A percentile compares a stretch with the other conserved stretches of the same genome.
These are phyloP conservation scores for Lagenaria siceraria DNA, from an alignment of 306 rosid species.

Conservation along the genomic window DNA sequence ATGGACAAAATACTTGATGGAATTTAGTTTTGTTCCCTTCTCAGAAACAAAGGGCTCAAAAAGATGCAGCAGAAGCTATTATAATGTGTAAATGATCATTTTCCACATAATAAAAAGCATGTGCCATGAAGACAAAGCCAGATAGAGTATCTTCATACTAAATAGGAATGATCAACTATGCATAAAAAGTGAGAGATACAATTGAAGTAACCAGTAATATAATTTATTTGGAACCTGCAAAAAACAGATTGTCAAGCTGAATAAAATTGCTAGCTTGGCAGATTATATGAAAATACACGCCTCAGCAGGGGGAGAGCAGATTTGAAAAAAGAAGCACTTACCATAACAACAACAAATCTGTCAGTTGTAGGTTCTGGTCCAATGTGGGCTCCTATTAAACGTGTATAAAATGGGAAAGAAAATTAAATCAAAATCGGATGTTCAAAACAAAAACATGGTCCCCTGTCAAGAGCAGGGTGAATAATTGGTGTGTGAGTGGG, in stretches of 20 bases:
- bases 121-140: neutral
- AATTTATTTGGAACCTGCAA: neutral
- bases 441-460: neutral
- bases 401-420: neutral
- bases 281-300: neutral
- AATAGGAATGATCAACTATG: neutral
- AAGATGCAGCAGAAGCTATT: neutral
- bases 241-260: neutral
- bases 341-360: slow-evolving; percentile 98
- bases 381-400: slow-evolving; percentile 77
- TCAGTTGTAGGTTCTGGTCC: slow-evolving; percentile 99
- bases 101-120: neutral
- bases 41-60: neutral
- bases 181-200: neutral
- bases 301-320: neutral
- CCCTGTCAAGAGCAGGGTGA: neutral
- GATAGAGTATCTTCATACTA: neutral
- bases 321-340: slow-evolving; percentile 16
- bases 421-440: neutral
- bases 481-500: neutral
- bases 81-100: neutral
- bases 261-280: neutral
- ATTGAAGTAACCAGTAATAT: neutral
- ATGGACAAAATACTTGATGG: neutral
- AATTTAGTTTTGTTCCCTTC: neutral